Conservation (phyloP, 345 rosid species). For the Pugionium cornutum region DNA sequence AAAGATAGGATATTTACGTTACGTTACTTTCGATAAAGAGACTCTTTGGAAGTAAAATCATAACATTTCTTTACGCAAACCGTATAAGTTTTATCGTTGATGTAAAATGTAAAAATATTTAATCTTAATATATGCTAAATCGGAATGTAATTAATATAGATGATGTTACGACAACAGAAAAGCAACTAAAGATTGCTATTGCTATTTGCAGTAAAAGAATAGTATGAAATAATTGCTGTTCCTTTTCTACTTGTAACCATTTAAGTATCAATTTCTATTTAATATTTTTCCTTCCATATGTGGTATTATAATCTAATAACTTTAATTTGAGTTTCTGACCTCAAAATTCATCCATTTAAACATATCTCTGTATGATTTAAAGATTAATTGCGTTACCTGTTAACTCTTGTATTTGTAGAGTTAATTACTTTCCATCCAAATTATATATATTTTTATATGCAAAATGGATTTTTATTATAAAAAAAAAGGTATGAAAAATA, state of each 20-base stretch:
- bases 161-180: conserved; percentile 8
- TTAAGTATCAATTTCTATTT: background rate
- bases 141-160: background rate
- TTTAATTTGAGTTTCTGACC: background rate
- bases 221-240: background rate
- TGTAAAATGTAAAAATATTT: conserved; percentile 7
- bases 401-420: background rate
- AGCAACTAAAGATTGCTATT: conserved; percentile 1
- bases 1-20: conserved; percentile 34
- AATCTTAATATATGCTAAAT: conserved; percentile 9
- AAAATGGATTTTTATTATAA: too few relatives aligned
- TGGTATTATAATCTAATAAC: too few relatives aligned
- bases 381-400: background rate
- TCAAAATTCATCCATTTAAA: background rate
- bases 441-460: too few relatives aligned
- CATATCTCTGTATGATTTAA: background rate
- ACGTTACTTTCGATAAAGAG: conserved; percentile 33
- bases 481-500: background rate
- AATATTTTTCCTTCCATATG: background rate
- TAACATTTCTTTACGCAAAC: conserved; percentile 36
- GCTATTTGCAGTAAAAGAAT: conserved; percentile 9
- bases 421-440: too few relatives aligned
- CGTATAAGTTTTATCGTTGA: conserved; percentile 27
- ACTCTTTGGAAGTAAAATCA: conserved; percentile 19
- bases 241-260: background rate